Evolutionary conservation across 306 rosid species (phyloP), one percentile per base, ranked within the genome.

Genomic region (Parietaria judaica): DNA sequence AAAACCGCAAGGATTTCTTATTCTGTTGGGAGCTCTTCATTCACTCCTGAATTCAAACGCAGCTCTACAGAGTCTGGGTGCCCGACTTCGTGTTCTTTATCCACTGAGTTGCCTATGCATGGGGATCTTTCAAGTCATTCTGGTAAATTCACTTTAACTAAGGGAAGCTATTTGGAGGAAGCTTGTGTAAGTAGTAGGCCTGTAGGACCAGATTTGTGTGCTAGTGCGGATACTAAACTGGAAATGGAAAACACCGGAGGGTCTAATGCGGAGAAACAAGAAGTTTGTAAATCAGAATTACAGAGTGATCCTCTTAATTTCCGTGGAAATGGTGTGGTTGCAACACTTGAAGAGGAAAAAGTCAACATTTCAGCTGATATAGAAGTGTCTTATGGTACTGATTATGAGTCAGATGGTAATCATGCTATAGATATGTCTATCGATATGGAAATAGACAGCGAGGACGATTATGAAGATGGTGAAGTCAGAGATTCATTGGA

Each of bases 381-480:
- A 59, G 97, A 88, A 63, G 89, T 76, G 74, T 73, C 74, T 49
- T 76, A 75, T 73, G 70, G 72, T 73, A 81, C 83, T 70, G 96
- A 85, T 69, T 83, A 68, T 13, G 96, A 92, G 63, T 92, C 95
- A 13, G 96, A 92, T 75, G 92, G 77, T 36, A 86, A 78, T 79
- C 86, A 61, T 63, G 84, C 86, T 65, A 58, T 78, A 53, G 84
- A 82, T 65, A 70, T 76, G 76, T 70, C 79, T 52, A 60, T 78
- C 64, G 83, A 73, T 65, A 73, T 70, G 17, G 76, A 76, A 69
- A 71, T 39, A 38, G 80, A 70, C 46, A 71, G 45, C 70, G 78
- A 74, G 54, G 82, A 69, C 51, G 97, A 88, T 69, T 88, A 72
- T 68, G 95, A 86, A 78, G 98, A 91, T 54, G 98, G 95, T 34